Conservation (phyloP, 305 asterid genomes). For the Monarda citriodora region DNA sequence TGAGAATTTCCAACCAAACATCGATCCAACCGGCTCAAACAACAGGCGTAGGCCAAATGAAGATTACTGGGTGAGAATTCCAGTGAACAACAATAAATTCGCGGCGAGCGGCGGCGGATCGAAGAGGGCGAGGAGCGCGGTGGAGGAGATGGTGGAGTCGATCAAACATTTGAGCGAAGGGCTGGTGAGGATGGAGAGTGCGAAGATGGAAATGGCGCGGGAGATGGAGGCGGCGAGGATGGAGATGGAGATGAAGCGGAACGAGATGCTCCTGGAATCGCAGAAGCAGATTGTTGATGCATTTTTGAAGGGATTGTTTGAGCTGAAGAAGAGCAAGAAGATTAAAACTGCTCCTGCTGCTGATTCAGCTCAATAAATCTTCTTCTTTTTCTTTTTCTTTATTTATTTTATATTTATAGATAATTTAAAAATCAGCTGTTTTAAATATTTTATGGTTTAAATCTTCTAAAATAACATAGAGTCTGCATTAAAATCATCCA, state of each 20-base stretch:
- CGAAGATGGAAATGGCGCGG: constrained; percentile 91
- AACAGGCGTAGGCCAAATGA: constrained; percentile 18
- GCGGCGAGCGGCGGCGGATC: constrained; percentile 20
- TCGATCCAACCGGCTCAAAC: constrained; percentile 10
- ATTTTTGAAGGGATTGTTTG: constrained; percentile 63
- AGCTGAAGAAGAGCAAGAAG: constrained; percentile 57
- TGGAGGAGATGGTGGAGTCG: constrained; percentile 71
- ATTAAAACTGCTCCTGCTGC: constrained; percentile 27
- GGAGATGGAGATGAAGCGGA: constrained; percentile 94
- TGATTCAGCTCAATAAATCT: constrained; percentile 16
- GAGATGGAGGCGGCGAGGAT: constrained; percentile 81
- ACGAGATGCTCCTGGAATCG: constrained; percentile 73
- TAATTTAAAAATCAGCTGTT: neutral
- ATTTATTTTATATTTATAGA: neutral
- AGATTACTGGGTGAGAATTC: constrained; percentile 29
- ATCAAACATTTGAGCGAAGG: constrained; percentile 77
- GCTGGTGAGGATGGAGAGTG: constrained; percentile 74
- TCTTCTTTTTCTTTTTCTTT: neutral
- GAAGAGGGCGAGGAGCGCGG: constrained; percentile 53
- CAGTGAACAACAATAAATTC: constrained; percentile 16
- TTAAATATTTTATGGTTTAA: neutral
- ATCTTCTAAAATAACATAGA: neutral
- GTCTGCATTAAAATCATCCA: neutral
- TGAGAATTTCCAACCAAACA: constrained; percentile 14
- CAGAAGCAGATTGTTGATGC: constrained; percentile 88